Evolutionary conservation across 768 basidiomycete genomes (phyloP).

Genomic region (Crucibulum laeve): DNA sequence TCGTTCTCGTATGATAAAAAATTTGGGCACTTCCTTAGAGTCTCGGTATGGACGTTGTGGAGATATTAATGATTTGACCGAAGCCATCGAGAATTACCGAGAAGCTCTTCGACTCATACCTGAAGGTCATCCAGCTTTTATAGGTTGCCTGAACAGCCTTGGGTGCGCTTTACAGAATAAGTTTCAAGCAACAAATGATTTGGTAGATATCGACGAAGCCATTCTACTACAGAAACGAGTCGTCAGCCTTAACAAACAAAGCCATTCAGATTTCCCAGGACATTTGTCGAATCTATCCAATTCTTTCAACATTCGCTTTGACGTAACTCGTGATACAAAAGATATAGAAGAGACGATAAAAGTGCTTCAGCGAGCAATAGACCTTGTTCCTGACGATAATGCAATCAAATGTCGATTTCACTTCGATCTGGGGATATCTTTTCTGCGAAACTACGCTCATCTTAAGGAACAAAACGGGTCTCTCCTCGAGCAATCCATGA

Average conservation of each 20-base stretch:
- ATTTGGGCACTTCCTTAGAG: slow-evolving; percentile 8
- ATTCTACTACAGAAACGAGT: neutral
- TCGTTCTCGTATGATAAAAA: neutral
- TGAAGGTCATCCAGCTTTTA: slow-evolving; percentile 6
- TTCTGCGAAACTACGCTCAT: no score
- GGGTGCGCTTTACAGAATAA: neutral
- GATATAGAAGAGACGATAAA: no score
- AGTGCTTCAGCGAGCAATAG: no score
- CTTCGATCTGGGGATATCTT: no score
- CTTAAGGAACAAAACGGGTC: no score
- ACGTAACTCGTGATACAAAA: no score
- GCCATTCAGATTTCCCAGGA: neutral
- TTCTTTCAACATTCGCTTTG: neutral
- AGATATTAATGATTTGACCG: slow-evolving; percentile 6
- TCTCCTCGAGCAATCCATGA: no score
- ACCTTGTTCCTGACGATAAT: no score
- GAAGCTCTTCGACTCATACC: slow-evolving; percentile 8
- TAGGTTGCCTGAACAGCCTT: slow-evolving; percentile 8
- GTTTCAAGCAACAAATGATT: neutral
- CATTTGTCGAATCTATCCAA: neutral
- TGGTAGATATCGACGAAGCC: neutral
- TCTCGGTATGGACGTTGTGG: slow-evolving; percentile 5
- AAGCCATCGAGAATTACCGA: slow-evolving; percentile 2
- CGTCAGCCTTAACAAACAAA: neutral
- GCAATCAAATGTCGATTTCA: no score